Evolutionary conservation across 768 basidiomycete species (phyloP).

Genomic region (button mushroom (Agaricus bisporus)): DNA sequence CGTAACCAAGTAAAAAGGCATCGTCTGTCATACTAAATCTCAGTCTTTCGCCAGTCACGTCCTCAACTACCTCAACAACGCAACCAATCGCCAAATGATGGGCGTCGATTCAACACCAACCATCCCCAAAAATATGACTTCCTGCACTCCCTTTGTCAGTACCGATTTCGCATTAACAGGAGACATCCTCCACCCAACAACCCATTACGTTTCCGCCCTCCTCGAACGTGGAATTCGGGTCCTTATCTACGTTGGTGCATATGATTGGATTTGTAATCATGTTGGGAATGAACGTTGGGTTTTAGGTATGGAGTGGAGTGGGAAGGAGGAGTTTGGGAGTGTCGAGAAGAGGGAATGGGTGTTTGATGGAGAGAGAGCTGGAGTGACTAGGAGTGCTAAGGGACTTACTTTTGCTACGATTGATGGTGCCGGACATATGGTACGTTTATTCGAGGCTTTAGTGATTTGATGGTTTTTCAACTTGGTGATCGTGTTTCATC

Average conservation of each 20-base stretch:
- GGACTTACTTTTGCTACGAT: conserved; percentile 62
- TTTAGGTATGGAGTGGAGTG: conserved; percentile 64
- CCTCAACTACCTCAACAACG: conserved; percentile 52
- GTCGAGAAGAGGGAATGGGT: conserved; percentile 51
- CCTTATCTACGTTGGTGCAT: conserved; percentile 63
- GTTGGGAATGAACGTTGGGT: conserved; percentile 73
- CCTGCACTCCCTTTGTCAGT: conserved; percentile 15
- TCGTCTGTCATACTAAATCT: background rate
- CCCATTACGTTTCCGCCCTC: conserved; percentile 52
- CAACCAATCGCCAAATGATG: conserved; percentile 44
- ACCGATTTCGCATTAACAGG: background rate
- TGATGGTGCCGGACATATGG: conserved; percentile 68
- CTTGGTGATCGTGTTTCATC: background rate
- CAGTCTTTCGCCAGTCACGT: conserved; percentile 38
- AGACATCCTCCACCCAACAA: conserved; percentile 21
- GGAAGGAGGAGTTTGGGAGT: conserved; percentile 35
- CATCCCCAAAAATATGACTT: conserved; percentile 21
- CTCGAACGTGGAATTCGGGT: conserved; percentile 68
- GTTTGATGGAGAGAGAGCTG: conserved; percentile 40
- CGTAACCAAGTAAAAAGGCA: conserved; percentile 15
- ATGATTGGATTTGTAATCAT: conserved; percentile 76
- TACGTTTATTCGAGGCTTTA: conserved; percentile 19
- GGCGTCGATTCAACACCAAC: conserved; percentile 49
- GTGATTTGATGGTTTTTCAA: too few relatives aligned
- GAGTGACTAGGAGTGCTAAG: conserved; percentile 29